Evolutionary conservation across 768 basidiomycete genomes (phyloP), one percentile per base, ranked within the genome.

Genomic region (Lactarius quietus): DNA sequence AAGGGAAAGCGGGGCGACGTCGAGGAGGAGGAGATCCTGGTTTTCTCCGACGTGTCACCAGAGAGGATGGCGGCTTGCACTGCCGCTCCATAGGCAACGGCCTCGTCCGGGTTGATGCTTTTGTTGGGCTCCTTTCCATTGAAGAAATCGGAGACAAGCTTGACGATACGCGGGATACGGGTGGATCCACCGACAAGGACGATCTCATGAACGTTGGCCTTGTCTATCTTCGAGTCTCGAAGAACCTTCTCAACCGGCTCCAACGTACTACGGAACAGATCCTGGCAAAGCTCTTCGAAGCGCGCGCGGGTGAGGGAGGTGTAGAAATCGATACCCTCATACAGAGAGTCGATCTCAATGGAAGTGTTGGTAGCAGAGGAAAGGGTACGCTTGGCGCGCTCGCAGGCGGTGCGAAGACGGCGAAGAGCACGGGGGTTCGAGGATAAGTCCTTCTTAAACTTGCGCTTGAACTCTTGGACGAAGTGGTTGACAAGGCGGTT

Each of bases 51-150:
- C 31, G 95, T 96, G 77, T 98, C 94, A 73, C 96, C 96, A 31
- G 96, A 93, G 63, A 98, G 89, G 73, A 98, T 96, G 72, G 95
- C 96, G 63, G 94, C 96, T 80, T 98, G 95, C 72, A 99, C 95
- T 65, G 96, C 96, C 62, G 96, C 96, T 83, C 96, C 95, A 77
- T 97, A 97, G 23, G 96, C 96, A 64, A 98, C 95, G 63, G 96
- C 95, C 81, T 98, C 96, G 70, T 98, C 96, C 59, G 96, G 96
- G 87, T 98, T 98, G 84, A 98, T 98, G 81, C 90, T 90, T 86
- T 95, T 97, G 85, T 94, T 95, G 73, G 93, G 95, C 82, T 97
- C 95, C 83, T 95, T 95, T 76, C 95, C 95, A 76, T 92, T 93
- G 84, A 98, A 98, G 86, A 92, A 97, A 79, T 98, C 95, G 70